Evolutionary conservation across 2,329 filamentous ascomycete genomes (phyloP).

Genomic region (Paracoccidioides brasiliensis): DNA sequence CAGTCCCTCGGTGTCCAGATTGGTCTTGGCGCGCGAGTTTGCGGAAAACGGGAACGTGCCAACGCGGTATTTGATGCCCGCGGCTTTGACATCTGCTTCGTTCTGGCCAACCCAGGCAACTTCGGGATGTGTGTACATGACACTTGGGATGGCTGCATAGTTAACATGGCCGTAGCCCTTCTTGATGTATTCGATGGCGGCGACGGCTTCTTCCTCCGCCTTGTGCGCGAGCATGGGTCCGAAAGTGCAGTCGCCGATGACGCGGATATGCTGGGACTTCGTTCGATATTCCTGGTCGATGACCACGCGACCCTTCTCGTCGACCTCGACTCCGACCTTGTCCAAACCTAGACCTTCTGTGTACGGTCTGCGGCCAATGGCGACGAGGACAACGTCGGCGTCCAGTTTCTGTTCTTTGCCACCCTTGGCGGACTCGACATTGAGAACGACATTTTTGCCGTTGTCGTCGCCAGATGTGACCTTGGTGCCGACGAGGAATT

Average conservation of each 20-base stretch:
- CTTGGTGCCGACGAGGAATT: conserved; percentile 98
- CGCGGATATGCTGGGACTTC: conserved; percentile 92
- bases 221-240: conserved; percentile 99
- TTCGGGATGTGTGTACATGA: conserved; percentile 99
- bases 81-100: conserved; percentile 86
- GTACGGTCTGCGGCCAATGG: conserved; percentile 92
- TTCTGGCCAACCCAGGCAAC: conserved; percentile 98
- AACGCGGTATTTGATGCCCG: conserved; percentile 80
- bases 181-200: conserved; percentile 90
- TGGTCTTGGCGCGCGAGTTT: conserved; percentile 98
- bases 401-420: conserved; percentile 89
- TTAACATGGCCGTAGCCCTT: conserved; percentile 98
- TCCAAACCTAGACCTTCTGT: conserved; percentile 83
- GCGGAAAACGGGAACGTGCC: conserved; percentile 95
- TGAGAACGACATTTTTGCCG: conserved; percentile 65
- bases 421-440: conserved; percentile 85
- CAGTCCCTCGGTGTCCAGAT: conserved; percentile 85
- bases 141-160: conserved; percentile 92
- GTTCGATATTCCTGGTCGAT: conserved; percentile 99
- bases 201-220: conserved; percentile 94
- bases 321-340: conserved; percentile 70
- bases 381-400: conserved; percentile 88
- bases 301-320: conserved; percentile 86
- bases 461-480: conserved; percentile 72
- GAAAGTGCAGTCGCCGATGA: conserved; percentile 91